Evolutionary conservation across 1,139 yeast species (phyloP).

Genomic region (Yamadazyma blattariae): DNA sequence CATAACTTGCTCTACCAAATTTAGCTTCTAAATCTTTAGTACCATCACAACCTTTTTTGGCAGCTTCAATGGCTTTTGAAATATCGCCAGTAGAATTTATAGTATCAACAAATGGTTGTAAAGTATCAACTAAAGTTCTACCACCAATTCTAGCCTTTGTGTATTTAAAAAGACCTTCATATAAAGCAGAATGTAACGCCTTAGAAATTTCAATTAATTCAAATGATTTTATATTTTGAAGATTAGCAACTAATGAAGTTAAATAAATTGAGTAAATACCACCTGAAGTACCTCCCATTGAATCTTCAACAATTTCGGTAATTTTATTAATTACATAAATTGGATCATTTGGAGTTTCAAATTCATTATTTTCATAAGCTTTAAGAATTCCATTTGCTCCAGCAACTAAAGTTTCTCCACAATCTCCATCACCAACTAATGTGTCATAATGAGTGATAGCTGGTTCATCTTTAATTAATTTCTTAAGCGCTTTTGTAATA

Average conservation of each 20-base stretch:
- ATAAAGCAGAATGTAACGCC: slow-evolving; percentile 34
- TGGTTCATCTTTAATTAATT: slow-evolving; percentile 60
- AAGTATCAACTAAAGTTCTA: slow-evolving; percentile 82
- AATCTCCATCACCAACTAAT: slow-evolving; percentile 94
- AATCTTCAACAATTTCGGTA: slow-evolving; percentile 78
- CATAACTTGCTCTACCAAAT: slow-evolving; percentile 93
- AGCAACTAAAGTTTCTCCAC: slow-evolving; percentile 84
- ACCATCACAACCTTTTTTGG: slow-evolving; percentile 69
- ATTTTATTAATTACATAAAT: slow-evolving; percentile 45
- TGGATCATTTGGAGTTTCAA: slow-evolving; percentile 30
- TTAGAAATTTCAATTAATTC: slow-evolving; percentile 31
- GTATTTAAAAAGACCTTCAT: slow-evolving; percentile 57
- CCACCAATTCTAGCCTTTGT: slow-evolving; percentile 91
- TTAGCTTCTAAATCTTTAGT: slow-evolving; percentile 78
- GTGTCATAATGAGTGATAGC: slow-evolving; percentile 82
- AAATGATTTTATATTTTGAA: slow-evolving; percentile 28
- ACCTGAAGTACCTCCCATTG: slow-evolving; percentile 97
- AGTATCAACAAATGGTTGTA: slow-evolving; percentile 79
- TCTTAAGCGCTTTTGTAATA: slow-evolving; percentile 50
- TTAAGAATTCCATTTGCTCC: slow-evolving; percentile 75
- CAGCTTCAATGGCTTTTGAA: slow-evolving; percentile 61
- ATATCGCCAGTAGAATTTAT: slow-evolving; percentile 51
- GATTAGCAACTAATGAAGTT: slow-evolving; percentile 36
- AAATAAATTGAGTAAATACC: slow-evolving; percentile 85
- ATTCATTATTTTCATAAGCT: slow-evolving; percentile 43